Evolutionary conservation across 1,139 yeast species (phyloP), one percentile per base, ranked within the genome.

Genomic region (Geotrichum restrictum): DNA sequence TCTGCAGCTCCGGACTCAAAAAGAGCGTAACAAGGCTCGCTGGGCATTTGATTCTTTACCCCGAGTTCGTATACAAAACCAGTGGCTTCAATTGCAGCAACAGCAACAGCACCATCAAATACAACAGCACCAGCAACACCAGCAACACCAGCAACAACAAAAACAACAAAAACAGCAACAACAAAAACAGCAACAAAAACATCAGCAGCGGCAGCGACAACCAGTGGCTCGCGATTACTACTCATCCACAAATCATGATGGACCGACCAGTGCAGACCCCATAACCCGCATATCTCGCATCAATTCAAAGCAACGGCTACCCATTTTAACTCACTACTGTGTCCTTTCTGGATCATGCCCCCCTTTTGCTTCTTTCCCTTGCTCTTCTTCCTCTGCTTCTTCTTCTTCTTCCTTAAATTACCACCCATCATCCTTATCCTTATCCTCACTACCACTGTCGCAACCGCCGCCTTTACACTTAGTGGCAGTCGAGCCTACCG

Each of bases 11-110:
- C 39, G 47, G 5, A 37, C 13, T 13, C 37, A 33, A 31, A 21
- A 36, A n/a, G 32, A 21, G 7, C 39, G 32, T 6, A 43, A 43
- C 39, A 34, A 36, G n/a, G 40, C 47, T 2, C 39, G 47, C 11
- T 43, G 47, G 47, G 47, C 38, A 3, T 43, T 33, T 43, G 47
- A 43, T 11, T 18, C 27, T 18, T 10, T 43, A 1, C 47, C 47
- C 6, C n/a, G 39, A 1, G 47, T 43, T 13, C 47, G 33, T 21
- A 43, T 43, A 7, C 13, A 32, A n/a, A 21, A 14, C 13, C 45
- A 29, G 18, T 14, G 13, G 22, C 42, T 7, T 6, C 10, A 21
- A 31, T 14, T n/a, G 3, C 31, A 11, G 31, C 31, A 13, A 7
- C 29, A 4, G n/a, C 29, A 13, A 10, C 29, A 39, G n/a, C n/a